Percentiles rank a stretch among this genome's conserved stretches.
Conservation (phyloP, 768 basidiomycete genomes). For the Galerina sulciceps region DNA sequence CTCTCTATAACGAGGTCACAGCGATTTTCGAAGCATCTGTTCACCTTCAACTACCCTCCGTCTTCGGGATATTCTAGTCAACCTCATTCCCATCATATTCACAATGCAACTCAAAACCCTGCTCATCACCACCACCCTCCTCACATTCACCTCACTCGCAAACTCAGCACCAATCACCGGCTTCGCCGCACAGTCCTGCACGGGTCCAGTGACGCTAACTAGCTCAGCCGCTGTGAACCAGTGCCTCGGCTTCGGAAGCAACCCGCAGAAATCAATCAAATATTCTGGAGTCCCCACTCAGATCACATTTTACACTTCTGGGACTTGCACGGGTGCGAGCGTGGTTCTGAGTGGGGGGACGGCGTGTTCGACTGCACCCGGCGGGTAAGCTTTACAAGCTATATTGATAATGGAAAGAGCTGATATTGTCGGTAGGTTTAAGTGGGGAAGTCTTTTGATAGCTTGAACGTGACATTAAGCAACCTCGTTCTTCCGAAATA, state of each 20-base stretch:
- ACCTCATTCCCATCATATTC: neutral
- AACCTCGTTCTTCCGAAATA: too few relatives aligned
- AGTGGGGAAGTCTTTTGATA: too few relatives aligned
- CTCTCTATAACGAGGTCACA: too few relatives aligned
- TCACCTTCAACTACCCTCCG: too few relatives aligned
- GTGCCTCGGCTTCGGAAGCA: neutral
- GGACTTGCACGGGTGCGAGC: neutral
- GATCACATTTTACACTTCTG: slow-evolving; percentile 2
- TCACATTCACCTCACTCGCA: neutral
- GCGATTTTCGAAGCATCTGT: too few relatives aligned
- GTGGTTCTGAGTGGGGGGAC: neutral
- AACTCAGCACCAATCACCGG: neutral
- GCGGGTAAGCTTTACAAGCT: neutral
- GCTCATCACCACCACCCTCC: neutral
- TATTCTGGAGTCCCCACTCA: slow-evolving; percentile 1
- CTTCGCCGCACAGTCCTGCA: neutral
- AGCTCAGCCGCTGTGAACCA: too few relatives aligned
- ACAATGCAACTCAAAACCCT: neutral
- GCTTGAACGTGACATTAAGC: too few relatives aligned
- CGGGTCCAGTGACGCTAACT: too few relatives aligned
- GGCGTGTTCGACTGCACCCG: neutral
- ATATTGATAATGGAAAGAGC: too few relatives aligned
- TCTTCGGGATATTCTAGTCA: too few relatives aligned
- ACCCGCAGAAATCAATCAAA: neutral
- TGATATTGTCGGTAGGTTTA: too few relatives aligned